Evolutionary conservation across 768 basidiomycete genomes (phyloP).

Genomic region (Hirschioporus abietinus): DNA sequence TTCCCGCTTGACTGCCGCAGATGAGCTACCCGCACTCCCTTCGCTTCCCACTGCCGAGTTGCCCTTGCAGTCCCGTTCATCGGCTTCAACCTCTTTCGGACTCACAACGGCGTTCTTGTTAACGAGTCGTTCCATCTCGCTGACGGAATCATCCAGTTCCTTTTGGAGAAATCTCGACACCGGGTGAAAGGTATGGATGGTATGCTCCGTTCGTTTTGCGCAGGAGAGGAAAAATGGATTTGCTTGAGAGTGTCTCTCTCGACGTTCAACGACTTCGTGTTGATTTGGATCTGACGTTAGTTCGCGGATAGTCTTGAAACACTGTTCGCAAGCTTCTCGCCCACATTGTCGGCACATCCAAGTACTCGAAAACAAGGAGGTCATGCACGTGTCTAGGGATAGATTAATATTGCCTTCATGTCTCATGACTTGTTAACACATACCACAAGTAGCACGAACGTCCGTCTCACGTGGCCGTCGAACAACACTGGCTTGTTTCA

Average conservation of each 20-base stretch:
- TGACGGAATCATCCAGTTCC: slow-evolving; percentile 62
- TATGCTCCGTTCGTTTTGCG: slow-evolving; percentile 66
- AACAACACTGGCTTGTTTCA: slow-evolving; percentile 52
- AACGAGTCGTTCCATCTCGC: slow-evolving; percentile 60
- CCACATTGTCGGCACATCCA: slow-evolving; percentile 93
- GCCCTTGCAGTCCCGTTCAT: no score
- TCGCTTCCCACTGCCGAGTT: not conserved
- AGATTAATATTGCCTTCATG: not conserved
- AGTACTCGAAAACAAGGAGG: slow-evolving; percentile 82
- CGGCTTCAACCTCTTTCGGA: no score
- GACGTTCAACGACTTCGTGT: slow-evolving; percentile 40
- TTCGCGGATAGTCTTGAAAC: slow-evolving; percentile 64
- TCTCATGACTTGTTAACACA: slow-evolving; percentile 19
- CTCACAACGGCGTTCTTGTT: slow-evolving; percentile 5
- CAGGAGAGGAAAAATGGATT: slow-evolving; percentile 76
- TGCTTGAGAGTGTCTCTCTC: slow-evolving; percentile 56
- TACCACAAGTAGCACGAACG: slow-evolving; percentile 82
- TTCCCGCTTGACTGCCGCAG: not conserved
- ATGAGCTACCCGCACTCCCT: not conserved
- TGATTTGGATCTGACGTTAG: slow-evolving; percentile 45
- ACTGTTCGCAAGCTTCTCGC: slow-evolving; percentile 83
- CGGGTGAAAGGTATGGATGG: slow-evolving; percentile 63
- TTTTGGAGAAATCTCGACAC: slow-evolving; percentile 67
- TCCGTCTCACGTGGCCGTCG: slow-evolving; percentile 74
- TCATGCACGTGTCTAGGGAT: slow-evolving; percentile 86